Evolutionary conservation across 441 rosid species (phyloP), one percentile per base, ranked within the genome.

Genomic region (Eruca vesicaria): DNA sequence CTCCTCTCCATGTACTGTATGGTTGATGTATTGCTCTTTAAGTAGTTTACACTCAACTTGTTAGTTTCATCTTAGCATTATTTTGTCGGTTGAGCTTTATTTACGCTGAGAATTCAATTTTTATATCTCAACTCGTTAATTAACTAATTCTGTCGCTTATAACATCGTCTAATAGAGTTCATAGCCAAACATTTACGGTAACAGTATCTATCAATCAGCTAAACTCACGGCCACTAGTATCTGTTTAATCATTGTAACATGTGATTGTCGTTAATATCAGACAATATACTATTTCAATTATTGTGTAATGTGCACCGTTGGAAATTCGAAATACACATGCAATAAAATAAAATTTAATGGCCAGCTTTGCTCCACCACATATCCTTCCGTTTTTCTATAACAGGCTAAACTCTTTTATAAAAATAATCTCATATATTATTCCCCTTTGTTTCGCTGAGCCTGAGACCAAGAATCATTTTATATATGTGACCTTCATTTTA

Each of bases 11-110:
- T 36, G 3, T 29, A 28, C 20, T 59, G 66, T 15, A 10, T 21
- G 36, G 26, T 69, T 57, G 9, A 69, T 33, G 41, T 56, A 19
- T 19, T 48, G 8, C 50, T 59, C 41, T 23, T 68, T 72, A 69
- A 69, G 36, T 64, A 63, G 12, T 63, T 58, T 50, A 65, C 53
- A 33, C 61, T 67, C 58, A 56, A 50, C 21, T 50, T 50, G 43
- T 56, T 41, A 23, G 9, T 66, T n/a, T 32, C 36, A 41, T 7
- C 32, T 23, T 21, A 33, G 4, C 53, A 78, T 58, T 73, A 67
- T 79, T 67, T 60, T 75, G 76, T 72, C 84, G 82, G 80, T 60
- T 9, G 64, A 23, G 28, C 63, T 69, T 35, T 26, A 8, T 59
- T 64, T 6, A 15, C 6, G 14, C 20, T 16, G 45, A 19, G 8